Conservation (phyloP, 1,284 basidiomycete genomes). For the Trametes versicolor region DNA sequence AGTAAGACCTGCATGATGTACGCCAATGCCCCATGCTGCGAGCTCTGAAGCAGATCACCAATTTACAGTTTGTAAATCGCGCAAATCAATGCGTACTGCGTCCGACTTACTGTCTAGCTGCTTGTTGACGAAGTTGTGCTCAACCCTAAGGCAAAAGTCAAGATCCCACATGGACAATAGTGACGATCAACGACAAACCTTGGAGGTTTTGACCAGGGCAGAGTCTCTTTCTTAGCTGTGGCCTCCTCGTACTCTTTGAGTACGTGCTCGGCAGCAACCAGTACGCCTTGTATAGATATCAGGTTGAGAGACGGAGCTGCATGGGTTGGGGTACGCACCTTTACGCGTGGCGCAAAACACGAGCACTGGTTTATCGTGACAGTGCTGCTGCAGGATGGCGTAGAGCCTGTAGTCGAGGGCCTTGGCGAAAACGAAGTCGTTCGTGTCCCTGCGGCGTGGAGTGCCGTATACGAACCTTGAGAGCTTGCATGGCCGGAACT, state of each 20-base stretch:
- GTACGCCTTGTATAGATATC: constrained; percentile 59
- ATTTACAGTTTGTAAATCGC: neutral
- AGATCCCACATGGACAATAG: neutral
- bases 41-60: constrained; percentile 53
- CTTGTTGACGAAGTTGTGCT: constrained; percentile 67
- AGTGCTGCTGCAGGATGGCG: constrained; percentile 72
- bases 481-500: constrained; percentile 88
- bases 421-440: constrained; percentile 84
- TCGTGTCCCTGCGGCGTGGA: constrained; percentile 65
- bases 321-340: constrained; percentile 53
- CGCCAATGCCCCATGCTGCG: constrained; percentile 74
- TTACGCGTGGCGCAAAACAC: constrained; percentile 90
- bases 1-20: constrained; percentile 89
- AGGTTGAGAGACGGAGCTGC: constrained; percentile 1
- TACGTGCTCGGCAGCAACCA: constrained; percentile 78
- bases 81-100: too few relatives aligned
- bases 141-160: constrained; percentile 50
- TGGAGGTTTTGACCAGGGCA: constrained; percentile 73
- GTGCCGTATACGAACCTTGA: constrained; percentile 76
- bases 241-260: constrained; percentile 75
- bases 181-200: constrained; percentile 48
- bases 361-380: constrained; percentile 81
- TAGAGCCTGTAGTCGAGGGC: constrained; percentile 83
- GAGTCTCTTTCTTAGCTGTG: constrained; percentile 53
- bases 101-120: constrained; percentile 61